A percentile compares a stretch with the other conserved stretches of the same genome.
These are phyloP conservation scores for Tritrichomonas musculus DNA, from an alignment of 208 protist genomes.

Conservation along the genomic window DNA sequence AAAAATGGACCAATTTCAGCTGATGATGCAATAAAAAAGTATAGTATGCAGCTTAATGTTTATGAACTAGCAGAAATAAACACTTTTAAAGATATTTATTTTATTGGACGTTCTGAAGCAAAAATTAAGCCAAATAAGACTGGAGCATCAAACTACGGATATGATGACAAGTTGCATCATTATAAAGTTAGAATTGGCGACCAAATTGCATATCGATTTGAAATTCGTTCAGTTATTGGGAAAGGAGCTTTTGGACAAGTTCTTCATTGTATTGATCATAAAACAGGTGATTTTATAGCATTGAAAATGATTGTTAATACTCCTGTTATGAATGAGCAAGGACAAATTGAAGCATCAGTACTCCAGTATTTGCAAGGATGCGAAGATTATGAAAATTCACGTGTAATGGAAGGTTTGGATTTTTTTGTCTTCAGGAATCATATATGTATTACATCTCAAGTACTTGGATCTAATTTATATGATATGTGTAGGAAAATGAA, in stretches of 20 bases:
- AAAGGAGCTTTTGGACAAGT: constrained; percentile 80
- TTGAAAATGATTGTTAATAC: constrained; percentile 58
- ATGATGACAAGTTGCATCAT: not conserved
- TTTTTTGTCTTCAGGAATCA: not conserved
- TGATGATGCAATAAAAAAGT: not conserved
- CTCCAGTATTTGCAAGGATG: not conserved
- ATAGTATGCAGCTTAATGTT: not conserved
- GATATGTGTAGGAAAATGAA: not conserved
- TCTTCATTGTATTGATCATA: constrained; percentile 66
- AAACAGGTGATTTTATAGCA: constrained; percentile 58
- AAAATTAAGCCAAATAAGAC: not conserved
- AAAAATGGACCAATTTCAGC: not conserved
- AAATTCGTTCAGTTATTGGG: constrained; percentile 65
- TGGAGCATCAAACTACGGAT: not conserved
- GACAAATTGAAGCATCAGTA: not conserved
- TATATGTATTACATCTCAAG: not conserved
- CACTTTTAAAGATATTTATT: not conserved
- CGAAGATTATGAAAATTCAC: not conserved
- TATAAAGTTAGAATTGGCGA: not conserved
- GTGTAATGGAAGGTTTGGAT: not conserved
- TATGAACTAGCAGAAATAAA: not conserved
- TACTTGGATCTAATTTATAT: not conserved
- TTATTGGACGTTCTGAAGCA: not conserved
- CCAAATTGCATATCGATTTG: constrained; percentile 66
- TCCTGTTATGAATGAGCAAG: constrained; percentile 39